These are phyloP conservation scores for Ceratocystis harringtonii DNA, from an alignment of 2,329 filamentous ascomycete species.

Conservation along the genomic window DNA sequence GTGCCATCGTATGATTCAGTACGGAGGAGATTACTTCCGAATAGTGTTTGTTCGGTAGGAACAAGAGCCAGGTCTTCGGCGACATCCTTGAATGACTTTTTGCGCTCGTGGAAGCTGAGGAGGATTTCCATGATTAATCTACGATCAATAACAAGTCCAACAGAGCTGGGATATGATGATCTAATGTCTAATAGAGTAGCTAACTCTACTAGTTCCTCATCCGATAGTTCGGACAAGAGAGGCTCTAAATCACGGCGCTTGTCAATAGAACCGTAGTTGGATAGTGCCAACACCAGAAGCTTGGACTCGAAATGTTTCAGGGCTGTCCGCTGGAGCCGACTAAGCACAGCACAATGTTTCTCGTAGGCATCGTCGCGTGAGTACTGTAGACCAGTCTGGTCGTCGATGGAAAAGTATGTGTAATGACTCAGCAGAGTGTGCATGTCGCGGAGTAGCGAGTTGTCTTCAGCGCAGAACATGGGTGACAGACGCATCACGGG, in stretches of 20 bases:
- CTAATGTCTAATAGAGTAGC: constrained; percentile 61
- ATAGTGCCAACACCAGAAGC: constrained; percentile 75
- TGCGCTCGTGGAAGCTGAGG: constrained; percentile 58
- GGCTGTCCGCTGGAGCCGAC: constrained; percentile 62
- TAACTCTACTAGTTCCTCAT: constrained; percentile 57
- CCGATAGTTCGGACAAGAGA: constrained; percentile 57
- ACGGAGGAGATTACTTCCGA: constrained; percentile 61
- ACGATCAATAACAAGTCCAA: constrained; percentile 48
- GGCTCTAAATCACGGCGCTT: constrained; percentile 62
- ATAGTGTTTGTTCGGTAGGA: constrained; percentile 72
- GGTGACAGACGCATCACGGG: constrained; percentile 65
- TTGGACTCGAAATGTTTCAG: constrained; percentile 79
- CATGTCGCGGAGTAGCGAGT: constrained; percentile 66
- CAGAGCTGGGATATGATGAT: constrained; percentile 62
- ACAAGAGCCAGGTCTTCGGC: constrained; percentile 56
- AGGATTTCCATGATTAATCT: constrained; percentile 56
- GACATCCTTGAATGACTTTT: constrained; percentile 67
- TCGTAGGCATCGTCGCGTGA: constrained; percentile 61
- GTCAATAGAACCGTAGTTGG: constrained; percentile 81
- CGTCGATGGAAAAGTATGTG: constrained; percentile 75
- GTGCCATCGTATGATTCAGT: constrained; percentile 82
- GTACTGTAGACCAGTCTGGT: constrained; percentile 69
- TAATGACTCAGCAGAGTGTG: constrained; percentile 72
- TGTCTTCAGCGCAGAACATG: constrained; percentile 58
- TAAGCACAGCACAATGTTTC: constrained; percentile 59